Evolutionary conservation across 1,284 basidiomycete genomes (phyloP).

Genomic region (Trichosporon sp.): DNA sequence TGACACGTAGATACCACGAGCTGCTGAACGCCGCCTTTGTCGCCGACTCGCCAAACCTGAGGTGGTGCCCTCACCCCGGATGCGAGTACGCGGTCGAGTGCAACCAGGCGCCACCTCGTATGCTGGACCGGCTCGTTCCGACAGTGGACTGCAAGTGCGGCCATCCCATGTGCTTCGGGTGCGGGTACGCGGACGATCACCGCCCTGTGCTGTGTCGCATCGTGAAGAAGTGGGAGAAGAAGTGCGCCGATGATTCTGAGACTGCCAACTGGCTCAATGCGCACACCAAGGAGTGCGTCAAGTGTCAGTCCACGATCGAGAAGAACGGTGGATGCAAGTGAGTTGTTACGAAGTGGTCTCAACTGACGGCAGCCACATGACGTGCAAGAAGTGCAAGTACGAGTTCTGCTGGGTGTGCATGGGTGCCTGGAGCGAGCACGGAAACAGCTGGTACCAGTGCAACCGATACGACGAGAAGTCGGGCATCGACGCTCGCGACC

Average conservation of each 20-base stretch:
- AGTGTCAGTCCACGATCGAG: conserved; percentile 95
- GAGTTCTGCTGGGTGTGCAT: conserved; percentile 64
- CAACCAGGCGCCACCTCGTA: conserved; percentile 66
- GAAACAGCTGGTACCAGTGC: conserved; percentile 96
- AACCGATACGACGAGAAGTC: conserved; percentile 94
- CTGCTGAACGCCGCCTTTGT: conserved; percentile 89
- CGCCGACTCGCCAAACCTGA: conserved; percentile 71
- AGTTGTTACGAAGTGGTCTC: conserved; percentile 43
- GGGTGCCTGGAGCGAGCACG: conserved; percentile 96
- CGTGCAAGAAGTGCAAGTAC: conserved; percentile 97
- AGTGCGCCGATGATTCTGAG: conserved; percentile 95
- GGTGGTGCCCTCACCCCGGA: conserved; percentile 78
- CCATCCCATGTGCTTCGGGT: conserved; percentile 88
- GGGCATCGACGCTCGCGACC: conserved; percentile 80
- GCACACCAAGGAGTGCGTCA: conserved; percentile 95
- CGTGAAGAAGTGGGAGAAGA: conserved; percentile 91
- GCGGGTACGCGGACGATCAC: conserved; percentile 77
- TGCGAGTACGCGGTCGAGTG: conserved; percentile 85
- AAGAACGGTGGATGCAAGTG: conserved; percentile 99
- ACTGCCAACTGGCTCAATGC: conserved; percentile 99
- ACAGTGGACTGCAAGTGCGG: conserved; percentile 72
- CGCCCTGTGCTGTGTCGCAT: conserved; percentile 84
- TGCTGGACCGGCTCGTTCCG: conserved; percentile 76
- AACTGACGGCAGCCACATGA: conserved; percentile 74
- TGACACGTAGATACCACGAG: conserved; percentile 65